Evolutionary conservation across 306 rosid species (phyloP).

Genomic region (Pyrus betulifolia): DNA sequence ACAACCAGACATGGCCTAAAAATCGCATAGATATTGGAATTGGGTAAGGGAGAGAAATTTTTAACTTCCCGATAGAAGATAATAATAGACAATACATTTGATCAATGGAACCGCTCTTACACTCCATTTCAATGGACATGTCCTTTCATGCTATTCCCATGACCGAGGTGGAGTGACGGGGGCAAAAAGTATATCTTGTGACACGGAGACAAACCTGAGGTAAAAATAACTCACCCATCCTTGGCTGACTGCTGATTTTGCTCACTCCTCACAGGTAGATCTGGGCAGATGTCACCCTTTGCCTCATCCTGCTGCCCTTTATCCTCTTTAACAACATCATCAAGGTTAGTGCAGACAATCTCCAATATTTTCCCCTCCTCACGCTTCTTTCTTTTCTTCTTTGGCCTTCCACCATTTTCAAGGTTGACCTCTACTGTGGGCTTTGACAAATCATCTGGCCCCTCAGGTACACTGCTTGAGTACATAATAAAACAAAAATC

Average conservation of each 20-base stretch:
- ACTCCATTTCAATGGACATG: not conserved
- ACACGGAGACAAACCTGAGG: not conserved
- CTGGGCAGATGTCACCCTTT: slow-evolving; percentile 17
- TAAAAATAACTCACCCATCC: slow-evolving; percentile 36
- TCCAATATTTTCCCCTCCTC: slow-evolving; percentile 16
- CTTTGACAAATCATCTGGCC: slow-evolving; percentile 12
- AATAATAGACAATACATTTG: not conserved
- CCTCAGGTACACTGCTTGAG: slow-evolving; percentile 22
- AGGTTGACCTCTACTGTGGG: slow-evolving; percentile 15
- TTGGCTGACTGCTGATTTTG: slow-evolving; percentile 21
- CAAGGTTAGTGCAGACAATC: slow-evolving; percentile 2
- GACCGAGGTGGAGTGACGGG: not conserved
- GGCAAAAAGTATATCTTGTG: not conserved
- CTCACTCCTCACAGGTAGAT: slow-evolving; percentile 22
- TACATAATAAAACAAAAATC: not conserved
- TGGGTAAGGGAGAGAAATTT: not conserved
- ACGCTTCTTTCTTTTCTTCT: slow-evolving; percentile 37
- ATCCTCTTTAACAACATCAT: slow-evolving; percentile 17
- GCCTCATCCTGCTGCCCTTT: slow-evolving; percentile 15
- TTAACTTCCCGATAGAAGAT: not conserved
- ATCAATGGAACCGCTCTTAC: not conserved
- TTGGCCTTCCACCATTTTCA: slow-evolving; percentile 25
- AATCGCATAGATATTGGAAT: not conserved
- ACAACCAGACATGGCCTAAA: not conserved
- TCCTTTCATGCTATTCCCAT: not conserved